phyloP scores from a whole-genome alignment of 2,329 filamentous ascomycete species.

The Fusarium humuli region DNA sequence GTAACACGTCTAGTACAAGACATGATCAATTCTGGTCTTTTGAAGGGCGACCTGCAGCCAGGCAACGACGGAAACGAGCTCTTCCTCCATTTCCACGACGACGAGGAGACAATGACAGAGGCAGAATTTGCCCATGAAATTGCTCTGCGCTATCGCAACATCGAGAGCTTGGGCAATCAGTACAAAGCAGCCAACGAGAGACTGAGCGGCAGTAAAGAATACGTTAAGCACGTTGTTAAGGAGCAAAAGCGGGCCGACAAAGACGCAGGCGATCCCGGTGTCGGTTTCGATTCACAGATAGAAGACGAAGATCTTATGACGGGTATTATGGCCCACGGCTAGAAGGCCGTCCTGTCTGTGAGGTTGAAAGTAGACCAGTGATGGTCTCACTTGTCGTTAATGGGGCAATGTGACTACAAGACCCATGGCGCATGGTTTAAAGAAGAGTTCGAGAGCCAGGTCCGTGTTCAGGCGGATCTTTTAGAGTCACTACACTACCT shows the following conservation, averaged over 20 bases:
- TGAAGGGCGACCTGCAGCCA: slow-evolving; percentile 64
- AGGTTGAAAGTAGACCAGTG: background rate
- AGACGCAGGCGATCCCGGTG: slow-evolving; percentile 51
- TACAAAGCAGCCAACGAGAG: slow-evolving; percentile 66
- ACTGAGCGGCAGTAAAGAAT: slow-evolving; percentile 67
- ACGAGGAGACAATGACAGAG: slow-evolving; percentile 60
- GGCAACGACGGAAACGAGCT: slow-evolving; percentile 55
- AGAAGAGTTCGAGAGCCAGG: background rate
- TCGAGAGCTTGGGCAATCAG: slow-evolving; percentile 60
- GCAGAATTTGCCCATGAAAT: slow-evolving; percentile 62
- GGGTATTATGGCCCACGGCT: slow-evolving; percentile 50
- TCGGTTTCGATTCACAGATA: slow-evolving; percentile 60
- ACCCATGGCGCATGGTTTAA: background rate
- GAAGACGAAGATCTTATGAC: slow-evolving; percentile 74
- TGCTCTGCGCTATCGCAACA: slow-evolving; percentile 53
- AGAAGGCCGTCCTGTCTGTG: background rate
- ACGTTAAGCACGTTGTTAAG: slow-evolving; percentile 60
- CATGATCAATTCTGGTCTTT: slow-evolving; percentile 68
- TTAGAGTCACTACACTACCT: background rate
- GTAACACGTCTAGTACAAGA: slow-evolving; percentile 60
- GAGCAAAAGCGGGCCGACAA: slow-evolving; percentile 62
- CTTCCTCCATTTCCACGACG: slow-evolving; percentile 64
- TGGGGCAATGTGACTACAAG: background rate
- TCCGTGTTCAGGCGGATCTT: background rate
- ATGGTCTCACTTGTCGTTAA: too few relatives aligned